These are phyloP conservation scores for Pseudodiploospora longispora DNA, from an alignment of 2,329 filamentous ascomycete species.

Conservation along the genomic window DNA sequence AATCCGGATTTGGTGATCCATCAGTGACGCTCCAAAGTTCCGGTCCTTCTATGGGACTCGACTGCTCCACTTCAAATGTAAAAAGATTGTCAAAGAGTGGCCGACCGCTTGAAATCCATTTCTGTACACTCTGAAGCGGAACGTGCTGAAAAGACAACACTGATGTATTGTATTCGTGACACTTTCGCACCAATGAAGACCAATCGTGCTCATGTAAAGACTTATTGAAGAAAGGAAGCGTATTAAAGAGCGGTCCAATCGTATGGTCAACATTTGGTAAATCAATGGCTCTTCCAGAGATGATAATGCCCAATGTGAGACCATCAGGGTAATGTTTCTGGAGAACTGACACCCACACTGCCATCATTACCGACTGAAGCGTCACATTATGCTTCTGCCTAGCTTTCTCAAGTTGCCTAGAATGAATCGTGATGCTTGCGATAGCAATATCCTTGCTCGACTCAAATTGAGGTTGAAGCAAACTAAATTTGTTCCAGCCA, in stretches of 20 bases:
- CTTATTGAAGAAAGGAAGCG: conserved; percentile 60
- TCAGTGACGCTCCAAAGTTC: conserved; percentile 48
- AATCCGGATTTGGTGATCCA: conserved; percentile 49
- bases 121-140: conserved; percentile 69
- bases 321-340: conserved; percentile 38
- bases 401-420: conserved; percentile 39
- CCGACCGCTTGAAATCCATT: conserved; percentile 58
- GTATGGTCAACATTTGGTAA: conserved; percentile 56
- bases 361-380: conserved; percentile 70
- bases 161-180: conserved; percentile 63
- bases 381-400: conserved; percentile 61
- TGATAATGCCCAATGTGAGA: conserved; percentile 62
- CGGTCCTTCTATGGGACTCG: conserved; percentile 16
- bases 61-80: conserved; percentile 59
- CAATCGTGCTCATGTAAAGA: conserved; percentile 42
- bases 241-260: conserved; percentile 85
- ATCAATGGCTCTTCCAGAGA: conserved; percentile 69
- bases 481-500: conserved; percentile 15
- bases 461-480: conserved; percentile 8
- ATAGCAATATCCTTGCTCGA: conserved; percentile 3
- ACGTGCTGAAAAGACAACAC: conserved; percentile 64
- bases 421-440: conserved; percentile 20
- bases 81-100: conserved; percentile 74
- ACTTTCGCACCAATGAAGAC: conserved; percentile 50
- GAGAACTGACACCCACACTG: conserved; percentile 61